Conservation (phyloP, 345 rosid species). For the Bruguiera sexangula region DNA sequence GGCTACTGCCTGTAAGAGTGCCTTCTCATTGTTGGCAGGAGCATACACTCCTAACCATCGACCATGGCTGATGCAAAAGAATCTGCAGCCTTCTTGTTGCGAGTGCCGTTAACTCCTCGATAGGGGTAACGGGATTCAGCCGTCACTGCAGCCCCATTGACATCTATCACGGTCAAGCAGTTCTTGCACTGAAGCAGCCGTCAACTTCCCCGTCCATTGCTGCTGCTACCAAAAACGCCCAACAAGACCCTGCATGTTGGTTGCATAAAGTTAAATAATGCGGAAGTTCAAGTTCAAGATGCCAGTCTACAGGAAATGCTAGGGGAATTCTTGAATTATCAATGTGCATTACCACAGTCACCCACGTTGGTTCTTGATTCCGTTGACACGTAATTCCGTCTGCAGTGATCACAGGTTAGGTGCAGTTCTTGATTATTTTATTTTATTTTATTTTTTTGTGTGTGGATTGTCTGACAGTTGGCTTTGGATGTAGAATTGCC, state of each 20-base stretch:
- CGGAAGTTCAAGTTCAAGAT: too few relatives aligned
- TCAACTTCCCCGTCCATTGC: slow-evolving; percentile 46
- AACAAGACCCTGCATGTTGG: slow-evolving; percentile 39
- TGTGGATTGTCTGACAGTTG: too few relatives aligned
- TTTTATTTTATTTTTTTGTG: too few relatives aligned
- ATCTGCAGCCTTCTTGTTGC: slow-evolving; percentile 1
- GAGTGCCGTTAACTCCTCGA: slow-evolving; percentile 14
- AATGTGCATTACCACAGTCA: too few relatives aligned
- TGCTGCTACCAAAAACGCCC: slow-evolving; percentile 56
- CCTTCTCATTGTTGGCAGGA: slow-evolving; percentile 16
- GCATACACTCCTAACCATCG: slow-evolving; percentile 10
- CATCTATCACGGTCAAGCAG: slow-evolving; percentile 43
- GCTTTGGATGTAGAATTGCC: too few relatives aligned
- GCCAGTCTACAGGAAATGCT: too few relatives aligned
- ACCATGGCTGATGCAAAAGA: slow-evolving; percentile 7
- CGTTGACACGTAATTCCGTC: too few relatives aligned
- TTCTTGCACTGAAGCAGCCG: slow-evolving; percentile 50
- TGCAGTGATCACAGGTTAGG: too few relatives aligned
- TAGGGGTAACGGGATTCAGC: slow-evolving; percentile 36
- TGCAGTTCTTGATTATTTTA: too few relatives aligned
- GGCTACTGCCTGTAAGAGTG: slow-evolving; percentile 19
- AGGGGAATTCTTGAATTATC: too few relatives aligned
- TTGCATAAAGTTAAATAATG: too few relatives aligned
- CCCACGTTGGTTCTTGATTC: too few relatives aligned
- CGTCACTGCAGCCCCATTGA: slow-evolving; percentile 30